Conservation (phyloP, 1,284 basidiomycete species). For the Retiboletus flavoniger region DNA sequence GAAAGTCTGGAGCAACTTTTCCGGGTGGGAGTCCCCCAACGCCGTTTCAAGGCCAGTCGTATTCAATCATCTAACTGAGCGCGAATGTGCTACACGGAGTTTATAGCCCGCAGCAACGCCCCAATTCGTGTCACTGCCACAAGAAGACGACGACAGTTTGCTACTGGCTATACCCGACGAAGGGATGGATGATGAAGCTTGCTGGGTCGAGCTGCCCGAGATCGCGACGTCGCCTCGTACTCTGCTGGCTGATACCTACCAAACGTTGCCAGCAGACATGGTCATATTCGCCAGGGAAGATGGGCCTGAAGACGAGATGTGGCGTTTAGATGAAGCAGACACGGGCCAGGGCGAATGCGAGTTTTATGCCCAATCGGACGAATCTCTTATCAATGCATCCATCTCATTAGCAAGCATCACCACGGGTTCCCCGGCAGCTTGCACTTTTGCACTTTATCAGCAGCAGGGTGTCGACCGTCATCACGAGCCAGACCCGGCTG, state of each 20-base stretch:
- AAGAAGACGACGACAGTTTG: conserved; percentile 27
- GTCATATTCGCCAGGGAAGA: conserved; percentile 19
- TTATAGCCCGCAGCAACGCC: conserved; percentile 18
- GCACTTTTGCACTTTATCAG: conserved; percentile 18
- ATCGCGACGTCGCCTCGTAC: conserved; percentile 4
- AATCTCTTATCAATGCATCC: conserved; percentile 30
- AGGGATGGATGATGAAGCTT: conserved; percentile 3
- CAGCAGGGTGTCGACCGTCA: too few relatives aligned
- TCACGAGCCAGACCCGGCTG: conserved; percentile 11
- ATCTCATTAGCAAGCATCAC: conserved; percentile 17
- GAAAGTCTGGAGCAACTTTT: conserved; percentile 50
- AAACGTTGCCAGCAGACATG: conserved; percentile 11
- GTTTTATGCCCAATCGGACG: conserved; percentile 17
- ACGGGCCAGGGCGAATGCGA: conserved; percentile 8
- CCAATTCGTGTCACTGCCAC: conserved; percentile 4
- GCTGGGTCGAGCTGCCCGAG: conserved; percentile 23
- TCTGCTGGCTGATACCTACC: background rate
- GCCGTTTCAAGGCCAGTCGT: conserved; percentile 51
- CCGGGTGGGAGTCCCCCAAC: conserved; percentile 41
- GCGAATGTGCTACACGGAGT: conserved; percentile 1
- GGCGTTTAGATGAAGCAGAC: conserved; percentile 14
- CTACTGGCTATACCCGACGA: conserved; percentile 13
- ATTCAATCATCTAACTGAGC: conserved; percentile 6
- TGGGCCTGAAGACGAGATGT: conserved; percentile 15
- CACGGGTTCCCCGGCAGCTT: conserved; percentile 14